phyloP scores from a whole-genome alignment of 768 basidiomycete species.

The Trametes meyenii region DNA sequence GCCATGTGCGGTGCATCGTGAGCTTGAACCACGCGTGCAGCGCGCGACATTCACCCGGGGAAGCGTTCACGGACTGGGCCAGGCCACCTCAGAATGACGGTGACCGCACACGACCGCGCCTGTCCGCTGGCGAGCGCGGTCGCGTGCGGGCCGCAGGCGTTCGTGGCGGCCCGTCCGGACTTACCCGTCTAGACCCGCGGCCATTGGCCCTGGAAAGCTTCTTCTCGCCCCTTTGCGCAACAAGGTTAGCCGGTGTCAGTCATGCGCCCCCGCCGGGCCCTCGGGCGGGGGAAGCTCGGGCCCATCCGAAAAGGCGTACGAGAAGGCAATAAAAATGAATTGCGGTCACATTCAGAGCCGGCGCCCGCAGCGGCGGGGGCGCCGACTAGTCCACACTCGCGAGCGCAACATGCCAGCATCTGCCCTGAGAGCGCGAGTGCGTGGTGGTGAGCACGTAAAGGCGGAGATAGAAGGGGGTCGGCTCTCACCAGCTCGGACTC shows the following conservation, averaged over 20 bases:
- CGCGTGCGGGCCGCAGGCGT: background rate
- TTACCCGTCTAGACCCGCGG: background rate
- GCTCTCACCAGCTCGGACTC: constrained; percentile 6
- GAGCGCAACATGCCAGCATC: background rate
- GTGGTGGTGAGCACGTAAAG: background rate
- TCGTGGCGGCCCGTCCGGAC: constrained; percentile 3
- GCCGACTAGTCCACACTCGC: no score
- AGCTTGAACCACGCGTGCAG: constrained; percentile 8
- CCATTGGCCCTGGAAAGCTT: background rate
- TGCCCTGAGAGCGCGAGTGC: background rate
- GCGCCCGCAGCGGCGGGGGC: no score
- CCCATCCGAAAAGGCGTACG: background rate
- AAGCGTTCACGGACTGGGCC: constrained; percentile 1
- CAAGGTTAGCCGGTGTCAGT: background rate
- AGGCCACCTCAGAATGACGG: background rate
- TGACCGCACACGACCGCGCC: background rate
- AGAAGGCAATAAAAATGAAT: background rate
- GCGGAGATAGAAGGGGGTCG: background rate
- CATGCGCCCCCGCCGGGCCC: constrained; percentile 4
- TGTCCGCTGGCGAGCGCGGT: background rate
- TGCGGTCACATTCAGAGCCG: background rate
- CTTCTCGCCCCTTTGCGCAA: background rate
- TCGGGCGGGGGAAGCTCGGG: constrained; percentile 4
- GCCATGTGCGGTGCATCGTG: background rate
- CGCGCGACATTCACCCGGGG: constrained; percentile 16